phyloP scores from a whole-genome alignment of 352 stramenopile genomes.

The Blastocystis sp. region DNA sequence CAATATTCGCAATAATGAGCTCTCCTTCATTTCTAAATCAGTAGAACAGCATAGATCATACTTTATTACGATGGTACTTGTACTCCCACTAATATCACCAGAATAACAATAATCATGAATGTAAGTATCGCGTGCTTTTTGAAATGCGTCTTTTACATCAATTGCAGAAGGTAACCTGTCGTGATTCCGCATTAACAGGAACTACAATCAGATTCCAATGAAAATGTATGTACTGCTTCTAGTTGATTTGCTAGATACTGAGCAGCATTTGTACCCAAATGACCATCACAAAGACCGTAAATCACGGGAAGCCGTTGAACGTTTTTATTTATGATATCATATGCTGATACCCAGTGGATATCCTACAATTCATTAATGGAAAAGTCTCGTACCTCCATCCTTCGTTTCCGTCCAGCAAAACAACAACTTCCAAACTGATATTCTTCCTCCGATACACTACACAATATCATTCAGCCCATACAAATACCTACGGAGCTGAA shows the following conservation, averaged over 20 bases:
- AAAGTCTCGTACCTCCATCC: not conserved
- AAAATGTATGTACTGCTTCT: not conserved
- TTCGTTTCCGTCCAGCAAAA: slow-evolving; percentile 36
- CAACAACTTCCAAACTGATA: slow-evolving; percentile 53
- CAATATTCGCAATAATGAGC: slow-evolving; percentile 48
- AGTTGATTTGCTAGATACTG: slow-evolving; percentile 1
- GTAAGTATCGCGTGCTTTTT: not conserved
- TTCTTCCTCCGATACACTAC: slow-evolving; percentile 4
- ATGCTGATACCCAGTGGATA: slow-evolving; percentile 48
- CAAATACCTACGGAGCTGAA: not conserved
- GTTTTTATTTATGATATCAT: slow-evolving; percentile 19
- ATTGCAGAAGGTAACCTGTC: not conserved
- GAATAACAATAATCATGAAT: slow-evolving; percentile 16
- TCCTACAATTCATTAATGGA: not conserved
- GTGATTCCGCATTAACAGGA: slow-evolving; percentile 37
- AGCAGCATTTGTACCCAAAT: slow-evolving; percentile 30
- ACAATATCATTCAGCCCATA: not conserved
- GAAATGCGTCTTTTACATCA: slow-evolving; percentile 19
- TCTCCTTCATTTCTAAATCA: slow-evolving; percentile 5
- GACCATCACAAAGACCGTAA: slow-evolving; percentile 34
- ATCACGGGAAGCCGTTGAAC: not conserved
- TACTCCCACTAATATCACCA: slow-evolving; percentile 47
- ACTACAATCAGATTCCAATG: not conserved
- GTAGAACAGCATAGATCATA: not conserved
- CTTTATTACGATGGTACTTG: slow-evolving; percentile 52